Conservation (phyloP, 1,284 basidiomycete species). For the Apiotrichum brassicae region DNA sequence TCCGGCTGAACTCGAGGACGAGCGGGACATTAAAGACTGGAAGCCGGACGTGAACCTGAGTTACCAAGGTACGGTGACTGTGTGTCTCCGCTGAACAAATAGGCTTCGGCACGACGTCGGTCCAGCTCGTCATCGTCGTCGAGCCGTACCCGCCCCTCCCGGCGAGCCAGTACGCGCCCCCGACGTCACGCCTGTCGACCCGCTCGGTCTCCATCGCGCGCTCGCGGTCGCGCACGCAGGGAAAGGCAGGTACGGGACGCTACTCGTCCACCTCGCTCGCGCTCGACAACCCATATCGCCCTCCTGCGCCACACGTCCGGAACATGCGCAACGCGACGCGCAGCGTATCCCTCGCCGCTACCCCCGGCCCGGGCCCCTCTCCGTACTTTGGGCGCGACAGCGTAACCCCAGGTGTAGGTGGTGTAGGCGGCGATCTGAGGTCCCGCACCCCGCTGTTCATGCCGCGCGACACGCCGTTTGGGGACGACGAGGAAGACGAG, state of each 20-base stretch:
- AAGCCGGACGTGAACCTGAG: slow-evolving; percentile 39
- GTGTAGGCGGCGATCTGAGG: not conserved
- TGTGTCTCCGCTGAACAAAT: too few relatives aligned
- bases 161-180: slow-evolving; percentile 37
- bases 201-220: slow-evolving; percentile 32
- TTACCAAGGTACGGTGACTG: slow-evolving; percentile 34
- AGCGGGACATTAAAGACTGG: slow-evolving; percentile 41
- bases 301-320: slow-evolving; percentile 6
- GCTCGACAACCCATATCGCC: slow-evolving; percentile 5
- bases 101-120: slow-evolving; percentile 43
- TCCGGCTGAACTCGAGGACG: slow-evolving; percentile 15
- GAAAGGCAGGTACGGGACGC: slow-evolving; percentile 15
- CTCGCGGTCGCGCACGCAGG: slow-evolving; percentile 24
- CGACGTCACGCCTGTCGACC: slow-evolving; percentile 38
- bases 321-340: slow-evolving; percentile 42
- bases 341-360: slow-evolving; percentile 24
- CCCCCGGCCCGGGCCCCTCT: slow-evolving; percentile 6
- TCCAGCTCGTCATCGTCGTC: slow-evolving; percentile 43
- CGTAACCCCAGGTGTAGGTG: slow-evolving; percentile 24
- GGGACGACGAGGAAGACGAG: slow-evolving; percentile 42
- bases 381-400: not conserved
- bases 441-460: slow-evolving; percentile 33
- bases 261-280: slow-evolving; percentile 33
- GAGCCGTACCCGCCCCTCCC: slow-evolving; percentile 43
- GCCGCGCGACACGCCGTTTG: slow-evolving; percentile 38